phyloP scores from a whole-genome alignment of 129 eudicot species.

The Ambrosia artemisiifolia region DNA sequence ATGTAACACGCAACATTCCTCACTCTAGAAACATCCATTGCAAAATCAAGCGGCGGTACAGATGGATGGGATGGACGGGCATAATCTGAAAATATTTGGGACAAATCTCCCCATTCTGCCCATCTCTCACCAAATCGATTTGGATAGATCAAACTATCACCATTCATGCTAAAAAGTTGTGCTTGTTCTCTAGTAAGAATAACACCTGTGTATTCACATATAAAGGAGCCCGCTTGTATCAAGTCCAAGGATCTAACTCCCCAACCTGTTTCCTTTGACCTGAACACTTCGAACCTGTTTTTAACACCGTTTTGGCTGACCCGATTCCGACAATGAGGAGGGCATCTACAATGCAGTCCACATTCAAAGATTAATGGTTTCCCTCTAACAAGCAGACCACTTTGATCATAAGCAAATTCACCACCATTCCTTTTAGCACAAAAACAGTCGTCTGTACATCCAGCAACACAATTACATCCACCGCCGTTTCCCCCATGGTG shows the following conservation, averaged over 20 bases:
- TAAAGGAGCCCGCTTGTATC: slow-evolving; percentile 48
- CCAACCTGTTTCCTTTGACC: slow-evolving; percentile 78
- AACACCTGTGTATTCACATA: slow-evolving; percentile 43
- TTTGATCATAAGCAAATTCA: slow-evolving; percentile 59
- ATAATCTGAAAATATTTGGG: slow-evolving; percentile 56
- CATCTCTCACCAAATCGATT: slow-evolving; percentile 68
- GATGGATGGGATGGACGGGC: slow-evolving; percentile 52
- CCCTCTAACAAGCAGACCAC: slow-evolving; percentile 55
- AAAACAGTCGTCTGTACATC: slow-evolving; percentile 54
- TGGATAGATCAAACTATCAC: slow-evolving; percentile 58
- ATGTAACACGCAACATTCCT: slow-evolving; percentile 84
- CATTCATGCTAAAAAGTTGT: slow-evolving; percentile 45
- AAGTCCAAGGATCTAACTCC: slow-evolving; percentile 78
- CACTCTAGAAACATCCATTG: slow-evolving; percentile 78
- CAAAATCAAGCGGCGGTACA: slow-evolving; percentile 72
- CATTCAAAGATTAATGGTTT: slow-evolving; percentile 69
- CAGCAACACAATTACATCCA: slow-evolving; percentile 66
- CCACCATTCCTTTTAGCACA: slow-evolving; percentile 71
- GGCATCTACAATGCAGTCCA: slow-evolving; percentile 67
- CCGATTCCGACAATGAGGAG: slow-evolving; percentile 63
- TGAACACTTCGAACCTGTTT: slow-evolving; percentile 63
- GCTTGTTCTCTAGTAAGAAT: slow-evolving; percentile 56
- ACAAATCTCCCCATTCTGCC: slow-evolving; percentile 89
- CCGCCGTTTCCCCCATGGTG: slow-evolving; percentile 22
- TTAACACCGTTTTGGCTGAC: slow-evolving; percentile 63